Conservation (phyloP, 2,329 filamentous ascomycete species). For the Pseudopithomyces chartarum region DNA sequence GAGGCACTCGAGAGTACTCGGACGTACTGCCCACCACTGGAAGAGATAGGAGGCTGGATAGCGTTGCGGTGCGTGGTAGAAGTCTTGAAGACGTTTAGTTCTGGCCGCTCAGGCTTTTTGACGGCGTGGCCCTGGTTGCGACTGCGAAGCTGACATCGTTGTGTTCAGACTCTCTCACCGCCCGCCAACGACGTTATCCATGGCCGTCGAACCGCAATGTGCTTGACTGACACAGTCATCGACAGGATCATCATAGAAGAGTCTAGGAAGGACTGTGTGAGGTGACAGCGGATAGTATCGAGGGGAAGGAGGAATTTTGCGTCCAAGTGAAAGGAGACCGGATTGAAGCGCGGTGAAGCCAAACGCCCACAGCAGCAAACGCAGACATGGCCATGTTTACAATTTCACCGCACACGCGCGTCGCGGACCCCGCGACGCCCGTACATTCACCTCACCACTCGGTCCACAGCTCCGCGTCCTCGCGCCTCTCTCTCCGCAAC, state of each 20-base stretch:
- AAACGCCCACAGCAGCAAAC: background rate
- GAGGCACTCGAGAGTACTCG: background rate
- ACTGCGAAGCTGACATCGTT: background rate
- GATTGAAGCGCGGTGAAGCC: background rate
- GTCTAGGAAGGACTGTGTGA: background rate
- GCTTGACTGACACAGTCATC: constrained; percentile 9
- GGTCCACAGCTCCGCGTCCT: constrained; percentile 36
- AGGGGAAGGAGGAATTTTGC: background rate
- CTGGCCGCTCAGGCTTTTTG: background rate
- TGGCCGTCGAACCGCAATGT: constrained; percentile 18
- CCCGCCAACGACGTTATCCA: constrained; percentile 1
- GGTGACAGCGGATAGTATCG: constrained; percentile 5
- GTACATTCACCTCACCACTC: constrained; percentile 45
- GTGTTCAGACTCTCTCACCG: background rate
- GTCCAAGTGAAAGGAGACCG: background rate
- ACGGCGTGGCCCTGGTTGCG: background rate
- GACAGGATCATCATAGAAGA: constrained; percentile 8
- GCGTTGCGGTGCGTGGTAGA: background rate
- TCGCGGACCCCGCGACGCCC: constrained; percentile 35
- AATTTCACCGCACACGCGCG: constrained; percentile 28
- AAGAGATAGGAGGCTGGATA: background rate
- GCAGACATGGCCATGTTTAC: constrained; percentile 30
- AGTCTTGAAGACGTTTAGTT: background rate
- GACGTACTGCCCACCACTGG: background rate
- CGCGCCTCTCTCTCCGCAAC: constrained; percentile 38